Evolutionary conservation across 768 basidiomycete species (phyloP).

Genomic region (Phlegmacium glaucopus): DNA sequence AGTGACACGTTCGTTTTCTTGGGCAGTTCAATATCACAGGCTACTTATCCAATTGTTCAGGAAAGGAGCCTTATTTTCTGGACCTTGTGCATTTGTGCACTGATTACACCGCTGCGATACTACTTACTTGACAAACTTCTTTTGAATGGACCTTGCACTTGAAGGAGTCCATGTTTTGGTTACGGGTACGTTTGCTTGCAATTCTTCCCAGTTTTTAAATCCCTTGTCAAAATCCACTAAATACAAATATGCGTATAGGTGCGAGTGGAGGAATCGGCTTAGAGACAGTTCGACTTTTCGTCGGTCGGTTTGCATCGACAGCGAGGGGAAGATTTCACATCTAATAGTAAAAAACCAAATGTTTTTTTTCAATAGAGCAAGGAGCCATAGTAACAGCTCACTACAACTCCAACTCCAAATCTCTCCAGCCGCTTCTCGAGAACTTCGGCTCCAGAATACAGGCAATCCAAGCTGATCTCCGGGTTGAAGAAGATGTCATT

Average conservation of each 20-base stretch:
- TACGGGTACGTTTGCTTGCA: conserved; percentile 45
- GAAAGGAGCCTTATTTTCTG: too few species aligned
- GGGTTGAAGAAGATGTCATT: conserved; percentile 49
- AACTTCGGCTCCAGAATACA: conserved; percentile 34
- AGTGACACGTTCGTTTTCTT: too few species aligned
- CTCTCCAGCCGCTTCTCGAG: conserved; percentile 39
- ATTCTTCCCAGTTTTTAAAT: neutral
- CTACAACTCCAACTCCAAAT: conserved; percentile 51
- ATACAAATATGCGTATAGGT: conserved; percentile 36
- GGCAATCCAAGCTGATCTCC: conserved; percentile 55
- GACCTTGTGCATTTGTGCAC: too few species aligned
- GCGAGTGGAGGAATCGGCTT: conserved; percentile 77
- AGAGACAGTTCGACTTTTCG: conserved; percentile 53
- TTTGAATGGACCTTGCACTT: conserved; percentile 51
- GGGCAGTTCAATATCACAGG: too few species aligned
- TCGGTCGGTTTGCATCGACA: conserved; percentile 33
- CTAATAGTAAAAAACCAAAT: neutral
- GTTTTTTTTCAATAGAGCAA: conserved; percentile 42
- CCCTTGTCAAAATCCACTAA: neutral
- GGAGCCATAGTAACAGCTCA: conserved; percentile 72
- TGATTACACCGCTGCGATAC: too few species aligned
- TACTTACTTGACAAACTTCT: conserved; percentile 81
- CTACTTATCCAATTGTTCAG: too few species aligned
- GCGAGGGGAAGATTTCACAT: too few species aligned
- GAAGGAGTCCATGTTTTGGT: conserved; percentile 63